Percentiles rank a stretch among this genome's conserved stretches.
phyloP scores from a whole-genome alignment of 768 basidiomycete species.

The Thelephora ganbajun region DNA sequence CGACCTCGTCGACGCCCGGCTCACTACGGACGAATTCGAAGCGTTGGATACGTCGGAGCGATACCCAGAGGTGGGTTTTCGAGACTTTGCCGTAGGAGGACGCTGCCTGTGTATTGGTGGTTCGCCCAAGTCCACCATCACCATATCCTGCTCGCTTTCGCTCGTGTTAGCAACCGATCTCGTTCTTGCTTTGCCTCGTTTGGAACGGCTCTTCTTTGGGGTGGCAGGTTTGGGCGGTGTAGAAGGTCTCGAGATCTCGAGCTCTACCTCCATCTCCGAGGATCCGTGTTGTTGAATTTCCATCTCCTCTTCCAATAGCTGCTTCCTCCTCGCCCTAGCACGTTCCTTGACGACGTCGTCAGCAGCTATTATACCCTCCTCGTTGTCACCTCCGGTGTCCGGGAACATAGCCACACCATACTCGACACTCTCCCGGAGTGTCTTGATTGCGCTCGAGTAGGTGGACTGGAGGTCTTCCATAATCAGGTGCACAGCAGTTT shows the following conservation, averaged over 20 bases:
- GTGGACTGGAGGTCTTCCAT: constrained; percentile 50
- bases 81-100: too few relatives aligned
- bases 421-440: constrained; percentile 61
- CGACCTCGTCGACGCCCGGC: too few relatives aligned
- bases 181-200: too few relatives aligned
- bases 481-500: constrained; percentile 72
- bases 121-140: not conserved
- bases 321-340: constrained; percentile 24
- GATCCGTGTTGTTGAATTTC: too few relatives aligned
- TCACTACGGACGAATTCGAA: too few relatives aligned
- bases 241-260: too few relatives aligned
- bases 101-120: not conserved
- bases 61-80: too few relatives aligned
- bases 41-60: too few relatives aligned
- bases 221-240: too few relatives aligned
- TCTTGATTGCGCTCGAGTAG: constrained; percentile 36
- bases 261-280: constrained; percentile 12
- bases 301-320: constrained; percentile 26
- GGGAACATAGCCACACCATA: constrained; percentile 86
- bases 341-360: constrained; percentile 32
- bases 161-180: too few relatives aligned
- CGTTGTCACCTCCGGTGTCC: constrained; percentile 28
- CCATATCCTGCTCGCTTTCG: too few relatives aligned
- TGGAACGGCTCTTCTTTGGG: too few relatives aligned
- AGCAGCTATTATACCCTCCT: constrained; percentile 22